Percentiles rank a stretch among this genome's conserved stretches.
Conservation (phyloP, 768 basidiomycete genomes). For the Trametes cubensis region DNA sequence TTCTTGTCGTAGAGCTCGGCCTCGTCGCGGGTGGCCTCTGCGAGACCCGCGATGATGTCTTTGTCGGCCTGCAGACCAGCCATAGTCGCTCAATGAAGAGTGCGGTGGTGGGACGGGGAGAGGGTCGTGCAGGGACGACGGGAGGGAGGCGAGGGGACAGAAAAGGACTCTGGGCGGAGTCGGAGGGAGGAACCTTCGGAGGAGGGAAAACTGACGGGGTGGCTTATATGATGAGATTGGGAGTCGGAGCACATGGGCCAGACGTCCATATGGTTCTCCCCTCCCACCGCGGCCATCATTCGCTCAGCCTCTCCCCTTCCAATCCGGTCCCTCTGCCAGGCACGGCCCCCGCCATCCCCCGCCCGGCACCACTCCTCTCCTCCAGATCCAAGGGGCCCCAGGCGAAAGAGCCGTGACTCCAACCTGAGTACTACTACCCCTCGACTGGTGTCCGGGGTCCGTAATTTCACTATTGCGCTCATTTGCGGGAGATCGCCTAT, state of each 20-base stretch:
- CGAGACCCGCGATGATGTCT: slow-evolving; percentile 29
- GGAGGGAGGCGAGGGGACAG: background rate
- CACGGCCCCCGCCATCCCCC: background rate
- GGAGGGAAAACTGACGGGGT: background rate
- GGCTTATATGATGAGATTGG: slow-evolving; percentile 4
- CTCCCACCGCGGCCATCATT: slow-evolving; percentile 11
- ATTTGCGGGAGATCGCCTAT: no score
- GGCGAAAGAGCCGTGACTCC: no score
- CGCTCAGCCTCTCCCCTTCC: background rate
- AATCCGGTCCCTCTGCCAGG: background rate
- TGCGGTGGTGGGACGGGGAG: background rate
- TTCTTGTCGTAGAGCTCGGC: slow-evolving; percentile 29
- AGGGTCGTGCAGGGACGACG: slow-evolving; percentile 8
- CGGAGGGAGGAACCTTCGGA: slow-evolving; percentile 11
- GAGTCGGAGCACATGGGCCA: slow-evolving; percentile 10
- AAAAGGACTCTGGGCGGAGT: slow-evolving; percentile 3
- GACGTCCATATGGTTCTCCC: slow-evolving; percentile 15
- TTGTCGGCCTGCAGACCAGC: slow-evolving; percentile 30
- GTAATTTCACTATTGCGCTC: no score
- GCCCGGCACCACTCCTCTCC: background rate
- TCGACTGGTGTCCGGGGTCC: no score
- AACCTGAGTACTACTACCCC: no score
- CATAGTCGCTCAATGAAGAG: slow-evolving; percentile 25
- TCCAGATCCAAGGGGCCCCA: no score
- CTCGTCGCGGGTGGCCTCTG: slow-evolving; percentile 27